Evolutionary conservation across 2,329 filamentous ascomycete genomes (phyloP).

Genomic region (Penicillium vulpinum): DNA sequence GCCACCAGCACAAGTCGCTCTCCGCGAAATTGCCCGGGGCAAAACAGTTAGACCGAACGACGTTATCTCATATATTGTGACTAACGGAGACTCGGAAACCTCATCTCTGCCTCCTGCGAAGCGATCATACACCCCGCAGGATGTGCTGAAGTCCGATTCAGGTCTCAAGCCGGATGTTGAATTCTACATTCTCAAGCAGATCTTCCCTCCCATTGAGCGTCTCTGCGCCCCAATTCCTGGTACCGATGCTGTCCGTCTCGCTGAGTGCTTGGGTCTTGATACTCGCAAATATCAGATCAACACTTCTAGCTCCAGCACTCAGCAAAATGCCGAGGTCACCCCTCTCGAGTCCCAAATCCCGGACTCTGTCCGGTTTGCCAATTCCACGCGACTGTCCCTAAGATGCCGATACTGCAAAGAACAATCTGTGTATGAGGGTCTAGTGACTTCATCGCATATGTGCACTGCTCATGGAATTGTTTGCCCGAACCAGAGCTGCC

Average conservation of each 20-base stretch:
- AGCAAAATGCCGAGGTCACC: constrained; percentile 69
- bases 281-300: constrained; percentile 79
- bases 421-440: constrained; percentile 72
- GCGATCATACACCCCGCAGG: constrained; percentile 82
- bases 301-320: constrained; percentile 55
- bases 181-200: constrained; percentile 97
- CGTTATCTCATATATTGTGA: constrained; percentile 95
- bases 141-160: constrained; percentile 75
- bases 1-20: constrained; percentile 94
- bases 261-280: constrained; percentile 91
- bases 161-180: constrained; percentile 86
- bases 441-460: constrained; percentile 58
- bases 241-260: constrained; percentile 84
- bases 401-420: constrained; percentile 80
- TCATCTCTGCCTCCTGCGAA: constrained; percentile 68
- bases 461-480: constrained; percentile 73
- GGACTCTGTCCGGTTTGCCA: constrained; percentile 83
- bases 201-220: constrained; percentile 95
- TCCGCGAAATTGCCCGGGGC: constrained; percentile 81
- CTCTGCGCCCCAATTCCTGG: constrained; percentile 93
- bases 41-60: constrained; percentile 90
- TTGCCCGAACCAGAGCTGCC: constrained; percentile 67
- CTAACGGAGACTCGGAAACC: constrained; percentile 63
- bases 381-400: constrained; percentile 73
- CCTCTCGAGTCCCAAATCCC: constrained; percentile 93